phyloP scores from a whole-genome alignment of 1,284 basidiomycete genomes.

The Trichosporon sp. region DNA sequence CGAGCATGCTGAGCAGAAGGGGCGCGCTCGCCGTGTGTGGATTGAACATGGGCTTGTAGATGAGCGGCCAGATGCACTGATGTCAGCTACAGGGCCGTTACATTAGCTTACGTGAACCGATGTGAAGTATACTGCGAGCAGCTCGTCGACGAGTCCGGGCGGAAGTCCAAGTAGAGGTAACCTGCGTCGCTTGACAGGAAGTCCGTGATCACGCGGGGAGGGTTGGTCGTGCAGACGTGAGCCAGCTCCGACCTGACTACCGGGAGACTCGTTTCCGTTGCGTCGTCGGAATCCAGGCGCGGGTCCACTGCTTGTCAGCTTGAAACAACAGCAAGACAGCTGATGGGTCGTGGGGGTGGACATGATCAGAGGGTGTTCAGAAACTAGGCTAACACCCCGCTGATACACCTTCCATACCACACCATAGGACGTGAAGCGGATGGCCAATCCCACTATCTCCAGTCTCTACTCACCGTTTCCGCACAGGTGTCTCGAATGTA shows the following conservation, averaged over 20 bases:
- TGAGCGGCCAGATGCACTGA: slow-evolving; percentile 55
- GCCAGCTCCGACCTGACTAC: slow-evolving; percentile 10
- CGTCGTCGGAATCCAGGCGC: slow-evolving; percentile 31
- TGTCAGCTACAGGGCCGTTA: neutral
- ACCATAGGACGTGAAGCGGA: neutral
- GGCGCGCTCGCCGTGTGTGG: slow-evolving; percentile 40
- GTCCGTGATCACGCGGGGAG: neutral
- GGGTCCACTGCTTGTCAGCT: slow-evolving; percentile 24
- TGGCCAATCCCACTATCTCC: neutral
- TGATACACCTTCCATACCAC: too few species aligned
- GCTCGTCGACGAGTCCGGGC: slow-evolving; percentile 39
- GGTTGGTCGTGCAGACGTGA: neutral
- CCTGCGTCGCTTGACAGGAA: slow-evolving; percentile 23
- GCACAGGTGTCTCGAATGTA: slow-evolving; percentile 38
- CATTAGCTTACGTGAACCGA: slow-evolving; percentile 46
- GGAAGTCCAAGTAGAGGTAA: slow-evolving; percentile 38
- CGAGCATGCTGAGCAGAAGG: slow-evolving; percentile 49
- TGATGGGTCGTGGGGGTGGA: too few species aligned
- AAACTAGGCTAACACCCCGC: too few species aligned
- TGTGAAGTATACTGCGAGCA: slow-evolving; percentile 50
- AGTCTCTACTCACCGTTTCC: slow-evolving; percentile 37
- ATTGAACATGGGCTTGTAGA: slow-evolving; percentile 54
- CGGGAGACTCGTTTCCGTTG: slow-evolving; percentile 18
- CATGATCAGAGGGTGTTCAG: too few species aligned
- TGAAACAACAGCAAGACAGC: neutral